Percentiles rank a stretch among this genome's conserved stretches.
These are phyloP conservation scores for Pseudonitzschia multistriata DNA, from an alignment of 108 stramenopile species.

Conservation along the genomic window DNA sequence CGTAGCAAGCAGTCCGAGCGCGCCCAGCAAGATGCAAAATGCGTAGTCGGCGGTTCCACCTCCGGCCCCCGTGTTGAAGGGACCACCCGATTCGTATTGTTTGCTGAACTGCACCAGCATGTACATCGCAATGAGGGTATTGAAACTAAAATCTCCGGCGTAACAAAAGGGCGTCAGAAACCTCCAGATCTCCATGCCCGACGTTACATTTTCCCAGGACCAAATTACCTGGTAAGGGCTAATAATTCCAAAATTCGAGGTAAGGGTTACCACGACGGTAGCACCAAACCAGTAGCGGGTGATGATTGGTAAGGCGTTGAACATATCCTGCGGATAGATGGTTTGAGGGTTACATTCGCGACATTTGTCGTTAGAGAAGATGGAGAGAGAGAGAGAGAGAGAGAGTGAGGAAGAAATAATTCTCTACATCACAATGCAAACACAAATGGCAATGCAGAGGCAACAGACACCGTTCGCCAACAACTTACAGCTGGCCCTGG, in stretches of 20 bases:
- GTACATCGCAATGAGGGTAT: constrained; percentile 68
- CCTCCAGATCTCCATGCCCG: constrained; percentile 74
- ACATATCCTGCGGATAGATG: constrained; percentile 40
- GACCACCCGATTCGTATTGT: constrained; percentile 73
- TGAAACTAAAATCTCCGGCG: constrained; percentile 68
- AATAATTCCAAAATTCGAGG: constrained; percentile 70
- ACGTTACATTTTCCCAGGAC: constrained; percentile 49
- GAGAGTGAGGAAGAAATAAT: not conserved
- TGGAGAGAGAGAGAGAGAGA: not conserved
- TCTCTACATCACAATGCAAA: not conserved
- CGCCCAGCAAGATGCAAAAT: constrained; percentile 66
- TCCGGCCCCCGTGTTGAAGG: constrained; percentile 85
- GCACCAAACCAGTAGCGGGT: constrained; percentile 83
- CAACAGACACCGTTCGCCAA: not conserved
- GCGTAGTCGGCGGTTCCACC: constrained; percentile 51
- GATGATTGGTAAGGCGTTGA: constrained; percentile 74
- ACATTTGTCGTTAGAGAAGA: constrained; percentile 26
- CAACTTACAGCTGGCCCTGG: constrained; percentile 30
- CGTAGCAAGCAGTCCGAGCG: constrained; percentile 48
- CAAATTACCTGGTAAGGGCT: constrained; percentile 53
- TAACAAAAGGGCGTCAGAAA: constrained; percentile 76
- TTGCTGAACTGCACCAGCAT: constrained; percentile 66
- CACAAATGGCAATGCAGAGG: not conserved
- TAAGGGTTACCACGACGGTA: constrained; percentile 58
- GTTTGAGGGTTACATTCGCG: too few relatives aligned